Conservation (phyloP, 1,139 yeast species). For the Hemisphaericaspora xylanilytica region DNA sequence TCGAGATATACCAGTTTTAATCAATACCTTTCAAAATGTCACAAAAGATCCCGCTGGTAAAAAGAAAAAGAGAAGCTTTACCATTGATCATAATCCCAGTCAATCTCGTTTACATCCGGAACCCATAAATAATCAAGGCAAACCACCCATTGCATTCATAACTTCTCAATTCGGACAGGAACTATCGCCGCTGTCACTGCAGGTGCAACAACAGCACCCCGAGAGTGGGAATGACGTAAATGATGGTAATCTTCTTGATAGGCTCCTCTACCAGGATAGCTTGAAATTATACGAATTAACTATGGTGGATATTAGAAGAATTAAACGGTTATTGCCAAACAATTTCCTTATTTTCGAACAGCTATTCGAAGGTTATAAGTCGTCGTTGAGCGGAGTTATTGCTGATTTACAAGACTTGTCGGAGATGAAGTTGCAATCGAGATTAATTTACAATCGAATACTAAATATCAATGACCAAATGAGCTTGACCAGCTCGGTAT, state of each 20-base stretch:
- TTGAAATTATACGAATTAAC: constrained; percentile 11
- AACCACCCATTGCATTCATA: constrained; percentile 6
- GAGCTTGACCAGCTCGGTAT: constrained; percentile 10
- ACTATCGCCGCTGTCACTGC: background rate
- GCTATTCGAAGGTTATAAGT: constrained; percentile 16
- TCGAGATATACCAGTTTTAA: constrained; percentile 11
- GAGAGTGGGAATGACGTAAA: background rate
- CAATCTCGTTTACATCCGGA: constrained; percentile 5
- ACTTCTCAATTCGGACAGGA: constrained; percentile 3
- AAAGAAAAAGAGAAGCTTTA: background rate
- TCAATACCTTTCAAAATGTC: constrained; percentile 9
- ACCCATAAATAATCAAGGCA: constrained; percentile 2
- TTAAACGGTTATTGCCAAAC: constrained; percentile 18
- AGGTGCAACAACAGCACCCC: constrained; percentile 3
- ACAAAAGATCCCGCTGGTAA: constrained; percentile 4
- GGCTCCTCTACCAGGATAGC: constrained; percentile 12
- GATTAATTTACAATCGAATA: constrained; percentile 11
- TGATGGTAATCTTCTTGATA: constrained; percentile 10
- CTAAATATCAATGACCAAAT: constrained; percentile 14
- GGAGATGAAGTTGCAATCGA: constrained; percentile 11
- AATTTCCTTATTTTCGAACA: constrained; percentile 11
- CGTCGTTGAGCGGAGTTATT: constrained; percentile 17
- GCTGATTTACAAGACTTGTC: constrained; percentile 18
- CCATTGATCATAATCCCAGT: background rate
- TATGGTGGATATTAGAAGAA: constrained; percentile 19